These are phyloP conservation scores for Phytophthora agathidicida DNA, from an alignment of 352 stramenopile genomes.

Conservation along the genomic window DNA sequence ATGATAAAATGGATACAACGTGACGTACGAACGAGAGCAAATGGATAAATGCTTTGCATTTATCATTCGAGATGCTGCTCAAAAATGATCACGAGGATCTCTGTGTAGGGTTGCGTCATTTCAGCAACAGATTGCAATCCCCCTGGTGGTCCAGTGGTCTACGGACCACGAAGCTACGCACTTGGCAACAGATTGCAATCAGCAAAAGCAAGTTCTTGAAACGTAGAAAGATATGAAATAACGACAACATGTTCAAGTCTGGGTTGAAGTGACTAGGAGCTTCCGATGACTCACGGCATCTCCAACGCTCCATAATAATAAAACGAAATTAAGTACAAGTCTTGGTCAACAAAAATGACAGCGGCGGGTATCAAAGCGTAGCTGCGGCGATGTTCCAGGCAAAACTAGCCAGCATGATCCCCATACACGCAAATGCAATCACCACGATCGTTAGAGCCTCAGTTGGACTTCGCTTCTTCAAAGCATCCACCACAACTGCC, in stretches of 20 bases:
- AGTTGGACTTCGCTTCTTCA: conserved; percentile 34
- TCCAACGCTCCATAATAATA: conserved; percentile 28
- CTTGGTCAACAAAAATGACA: conserved; percentile 14
- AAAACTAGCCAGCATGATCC: conserved; percentile 33
- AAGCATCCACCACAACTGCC: conserved; percentile 24
- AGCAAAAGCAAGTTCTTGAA: too few relatives aligned
- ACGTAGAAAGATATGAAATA: neutral
- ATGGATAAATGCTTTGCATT: conserved; percentile 4
- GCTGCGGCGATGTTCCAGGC: conserved; percentile 38
- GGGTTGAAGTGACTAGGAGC: conserved; percentile 11
- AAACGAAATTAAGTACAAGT: conserved; percentile 30
- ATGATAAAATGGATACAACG: neutral
- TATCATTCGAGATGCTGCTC: too few relatives aligned
- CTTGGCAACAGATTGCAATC: too few relatives aligned
- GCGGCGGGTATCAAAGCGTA: conserved; percentile 14
- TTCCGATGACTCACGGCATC: conserved; percentile 34
- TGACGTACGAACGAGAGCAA: neutral
- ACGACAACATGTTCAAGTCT: conserved; percentile 5
- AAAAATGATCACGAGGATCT: conserved; percentile 3
- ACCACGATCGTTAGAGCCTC: conserved; percentile 35
- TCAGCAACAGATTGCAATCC: too few relatives aligned
- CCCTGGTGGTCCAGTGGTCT: too few relatives aligned
- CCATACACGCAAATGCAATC: conserved; percentile 22
- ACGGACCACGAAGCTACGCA: too few relatives aligned
- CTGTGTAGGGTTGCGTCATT: too few relatives aligned